Percentiles rank a stretch among this genome's conserved stretches.
phyloP scores from a whole-genome alignment of 345 rosid genomes.

The Eucalyptus polybractea region DNA sequence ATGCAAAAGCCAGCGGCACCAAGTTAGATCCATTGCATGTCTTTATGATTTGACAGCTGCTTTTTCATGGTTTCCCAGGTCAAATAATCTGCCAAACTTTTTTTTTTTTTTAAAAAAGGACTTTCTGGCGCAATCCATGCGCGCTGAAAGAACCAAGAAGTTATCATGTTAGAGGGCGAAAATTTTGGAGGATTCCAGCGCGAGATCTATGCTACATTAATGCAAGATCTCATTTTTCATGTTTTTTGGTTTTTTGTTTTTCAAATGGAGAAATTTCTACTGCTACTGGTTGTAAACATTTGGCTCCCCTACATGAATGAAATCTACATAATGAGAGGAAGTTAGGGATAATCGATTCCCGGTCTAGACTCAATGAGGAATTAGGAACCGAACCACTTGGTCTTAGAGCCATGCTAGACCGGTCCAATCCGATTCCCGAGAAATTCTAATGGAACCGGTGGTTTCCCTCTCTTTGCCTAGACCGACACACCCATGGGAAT shows the following conservation, averaged over 20 bases:
- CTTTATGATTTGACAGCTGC: neutral
- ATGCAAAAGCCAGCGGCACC: neutral
- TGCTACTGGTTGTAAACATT: neutral
- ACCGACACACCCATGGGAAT: too few relatives aligned
- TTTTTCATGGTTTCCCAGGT: neutral
- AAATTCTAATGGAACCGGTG: neutral
- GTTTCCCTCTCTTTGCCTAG: neutral
- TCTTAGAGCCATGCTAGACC: neutral
- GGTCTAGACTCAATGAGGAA: rapidly evolving
- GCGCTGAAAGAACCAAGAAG: neutral
- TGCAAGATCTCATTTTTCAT: neutral
- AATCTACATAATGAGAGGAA: rapidly evolving
- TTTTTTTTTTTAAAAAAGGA: neutral
- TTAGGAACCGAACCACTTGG: neutral
- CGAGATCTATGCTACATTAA: neutral
- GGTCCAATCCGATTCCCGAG: neutral
- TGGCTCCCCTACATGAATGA: neutral
- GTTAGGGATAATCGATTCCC: neutral
- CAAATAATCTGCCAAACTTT: neutral
- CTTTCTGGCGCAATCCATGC: neutral
- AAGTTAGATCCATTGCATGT: neutral
- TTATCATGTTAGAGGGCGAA: neutral
- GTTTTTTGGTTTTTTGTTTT: neutral
- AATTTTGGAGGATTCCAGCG: neutral
- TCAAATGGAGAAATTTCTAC: neutral